Base-by-base conservation (phyloP, 768 basidiomycete species). In the Kwoniella pini region DNA sequence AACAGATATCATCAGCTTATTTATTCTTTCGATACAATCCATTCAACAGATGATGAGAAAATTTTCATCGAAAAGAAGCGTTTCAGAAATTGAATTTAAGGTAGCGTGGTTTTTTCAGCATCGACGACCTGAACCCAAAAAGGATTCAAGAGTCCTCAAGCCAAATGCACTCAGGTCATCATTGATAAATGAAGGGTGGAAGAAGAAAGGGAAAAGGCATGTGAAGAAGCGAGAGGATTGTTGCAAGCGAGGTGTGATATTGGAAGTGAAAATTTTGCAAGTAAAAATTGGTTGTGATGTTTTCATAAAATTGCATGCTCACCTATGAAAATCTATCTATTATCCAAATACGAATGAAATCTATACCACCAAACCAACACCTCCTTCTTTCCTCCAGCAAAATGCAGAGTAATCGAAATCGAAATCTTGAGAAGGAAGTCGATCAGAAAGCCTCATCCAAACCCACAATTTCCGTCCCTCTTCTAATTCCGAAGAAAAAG, bases 141-240 rank as follows among this genome's bases (percentile, higher is more conserved):
- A 50, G 48, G 48, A 50, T 50, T 33, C 48, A 50, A 30, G 48
- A 50, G 58, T 66, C 73, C 68, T 75, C 70, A 70, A 75, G 73
- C 73, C 73, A 75, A 75, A 75, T 75, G 73, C 73, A 75, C 73
- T 75, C 73, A 39, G 69, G 73, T 75, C 73, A 75, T 75, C 72
- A 65, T 36, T 7, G 33, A 36, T 36, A 36, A 15, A 15, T 36
- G 15, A 36, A 15, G 33, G 33, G 46, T 52, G 11, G 13, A 28
- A 31, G 26, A 38, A 21, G 53, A 17, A 19, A 21, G 42, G 43
- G n/a, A 49, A 2, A 36, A 21, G 22, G 13, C 39, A 30, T 49
- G 53, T 27, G 19, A 31, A 26, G 42, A 51, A 30, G 33, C 27
- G 15, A 26, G 48, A 27, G 40, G 36, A 36, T 19, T 13, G n/a